Base-by-base conservation (phyloP, 169 alveolate genomes). In the Plasmodium gaboni region DNA sequence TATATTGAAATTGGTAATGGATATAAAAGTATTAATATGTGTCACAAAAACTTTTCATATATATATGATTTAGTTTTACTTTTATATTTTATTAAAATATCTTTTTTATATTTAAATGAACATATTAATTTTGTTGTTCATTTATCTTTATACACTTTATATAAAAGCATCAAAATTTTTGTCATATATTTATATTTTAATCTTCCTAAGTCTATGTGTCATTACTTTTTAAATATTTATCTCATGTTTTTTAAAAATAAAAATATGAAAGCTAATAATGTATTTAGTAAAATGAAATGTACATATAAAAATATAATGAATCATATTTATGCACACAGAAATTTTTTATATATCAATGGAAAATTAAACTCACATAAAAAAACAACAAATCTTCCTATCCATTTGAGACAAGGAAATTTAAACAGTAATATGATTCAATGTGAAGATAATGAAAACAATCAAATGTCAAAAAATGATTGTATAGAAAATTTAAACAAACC, bases 1-100 rank as follows among this genome's bases (percentile, higher is more conserved):
- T 67, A 53, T 50, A 70, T 73, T 10, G 68, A 83, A 83, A 32
- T 83, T 83, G 85, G 91, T 55, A 68, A 44, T 48, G 91, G 91
- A 12, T 83, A 55, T 83, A 83, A 83, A 83, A 53, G 69, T 83
- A 48, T 70, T 15, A 67, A 57, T 22, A 69, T 83, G 85, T 83
- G 71, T 10, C 15, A 57, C n/a, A 67, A 76, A 69, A 61, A 69
- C n/a, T 83, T 42, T 83, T 69, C 91, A 13, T 83, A 69, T 48
- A 69, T 83, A 42, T 83, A 83, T 44, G 91, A 83, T 68, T 72
- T 83, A 57, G 46, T 69, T 42, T 63, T 83, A 28, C 68, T 72
- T 22, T 28, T 83, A 2, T 83, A 69, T 73, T 83, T 83, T 32
- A 13, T 63, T 12, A 83, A 68, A 83, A 83, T 68, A 55, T 83